These are phyloP conservation scores for Cordyceps militaris DNA, from an alignment of 2,329 filamentous ascomycete species.

Conservation along the genomic window DNA sequence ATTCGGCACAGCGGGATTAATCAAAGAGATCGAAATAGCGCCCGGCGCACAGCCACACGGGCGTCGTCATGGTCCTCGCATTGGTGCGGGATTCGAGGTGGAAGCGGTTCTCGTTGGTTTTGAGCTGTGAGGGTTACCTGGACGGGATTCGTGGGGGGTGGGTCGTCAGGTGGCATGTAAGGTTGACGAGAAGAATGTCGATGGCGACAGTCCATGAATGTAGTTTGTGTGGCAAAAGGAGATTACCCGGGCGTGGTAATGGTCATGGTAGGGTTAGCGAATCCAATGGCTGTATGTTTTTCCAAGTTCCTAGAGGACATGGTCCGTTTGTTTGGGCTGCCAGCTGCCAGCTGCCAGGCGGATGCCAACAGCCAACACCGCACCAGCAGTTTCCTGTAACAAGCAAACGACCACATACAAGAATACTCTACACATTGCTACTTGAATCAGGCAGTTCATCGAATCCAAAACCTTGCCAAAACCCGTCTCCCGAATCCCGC, in stretches of 20 bases:
- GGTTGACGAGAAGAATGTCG: neutral
- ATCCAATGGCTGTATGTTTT: neutral
- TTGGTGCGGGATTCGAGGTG: neutral
- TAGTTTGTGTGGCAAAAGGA: too few relatives aligned
- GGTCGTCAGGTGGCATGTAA: neutral
- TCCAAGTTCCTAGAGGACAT: neutral
- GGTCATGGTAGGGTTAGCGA: too few relatives aligned
- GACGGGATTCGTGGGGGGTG: constrained; percentile 6
- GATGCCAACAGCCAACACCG: neutral
- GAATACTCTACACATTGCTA: neutral
- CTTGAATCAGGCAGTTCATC: neutral
- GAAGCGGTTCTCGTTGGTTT: neutral
- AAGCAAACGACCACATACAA: neutral
- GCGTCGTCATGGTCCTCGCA: constrained; percentile 8
- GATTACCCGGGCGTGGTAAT: neutral
- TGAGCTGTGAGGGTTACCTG: neutral
- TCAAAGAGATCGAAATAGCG: neutral
- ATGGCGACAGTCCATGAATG: neutral
- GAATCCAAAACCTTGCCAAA: neutral
- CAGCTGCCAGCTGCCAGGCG: neutral
- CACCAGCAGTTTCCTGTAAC: neutral
- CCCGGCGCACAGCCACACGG: constrained; percentile 2
- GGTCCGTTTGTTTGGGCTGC: neutral
- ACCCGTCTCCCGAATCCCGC: neutral
- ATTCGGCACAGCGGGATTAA: neutral